Evolutionary conservation across 2,329 filamentous ascomycete genomes (phyloP), one percentile per base, ranked within the genome.

Genomic region (Trichoderma sp.): DNA sequence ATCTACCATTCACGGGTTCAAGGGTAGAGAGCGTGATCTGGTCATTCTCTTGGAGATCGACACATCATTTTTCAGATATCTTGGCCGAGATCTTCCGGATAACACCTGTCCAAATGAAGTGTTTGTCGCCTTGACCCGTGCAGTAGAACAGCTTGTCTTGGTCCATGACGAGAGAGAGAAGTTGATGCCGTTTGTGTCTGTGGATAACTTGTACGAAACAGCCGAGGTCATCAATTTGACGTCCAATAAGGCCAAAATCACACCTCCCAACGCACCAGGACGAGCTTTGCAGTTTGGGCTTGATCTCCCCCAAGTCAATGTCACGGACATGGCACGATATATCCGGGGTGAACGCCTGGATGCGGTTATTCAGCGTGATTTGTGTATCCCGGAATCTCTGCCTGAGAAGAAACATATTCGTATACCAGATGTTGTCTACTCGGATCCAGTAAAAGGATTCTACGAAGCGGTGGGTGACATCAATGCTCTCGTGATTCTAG

Each of bases 1-100:
- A 12, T 81, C 81, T 16, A 82, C 80, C 0, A 82, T 82, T 60
- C 81, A 83, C 45, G 80, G 82, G 53, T 83, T 83, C 75, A 83
- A 83, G 59, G 68, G 82, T 5, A 80, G 78, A 59, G 81, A 83
- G 75, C 81, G 81, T 18, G 75, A 81, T 45, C 71, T 83, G 2
- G 60, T 83, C 4, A 80, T 83, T 56, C 73, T 83, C 3, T 75
- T 81, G 35, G 79, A 77, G 6, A 76, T 80, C 0, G 80, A 83
- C 53, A 67, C 78, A 14, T 77, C 77, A 0, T 83, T 79, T 65
- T 83, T 83, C 33, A 6, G 71, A 6, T 76, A 72, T 24, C 62
- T 79, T 3, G 81, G 78, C 1, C 78, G 80, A 12, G 75, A 81
- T 60, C 62, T 79, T n/a, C 80, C 80, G 4, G 80, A 82, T n/a